Evolutionary conservation across 345 rosid genomes (phyloP), one percentile per base, ranked within the genome.

Genomic region (Turritis glabra): DNA sequence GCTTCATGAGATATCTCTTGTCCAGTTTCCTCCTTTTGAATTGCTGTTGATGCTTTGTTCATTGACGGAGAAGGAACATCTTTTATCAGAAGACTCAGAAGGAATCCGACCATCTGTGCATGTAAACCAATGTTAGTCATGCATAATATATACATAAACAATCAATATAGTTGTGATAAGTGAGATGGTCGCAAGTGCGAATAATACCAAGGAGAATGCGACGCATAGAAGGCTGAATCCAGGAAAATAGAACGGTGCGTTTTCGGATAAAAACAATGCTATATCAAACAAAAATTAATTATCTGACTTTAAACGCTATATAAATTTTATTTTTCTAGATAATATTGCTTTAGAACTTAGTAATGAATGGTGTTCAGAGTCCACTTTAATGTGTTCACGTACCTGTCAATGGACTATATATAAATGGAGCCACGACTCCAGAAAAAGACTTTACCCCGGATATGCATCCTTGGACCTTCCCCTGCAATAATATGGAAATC

Each of bases 381-480:
- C 9, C 38, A 35, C 12, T 37, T 12, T 38, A 10, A 38, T 38
- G 5, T 12, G 40, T 4, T 38, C 5, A 12, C 12, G 15, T 12
- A 38, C 98, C 92, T 75, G 98, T 89, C 27, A 93, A 77, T 71
- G 97, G 96, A 82, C 96, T 93, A 35, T 86, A 89, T 43, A 88
- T 79, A 30, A 89, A 68, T 2, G 97, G 98, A 22, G 96, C 84
- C 51, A 93, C 56, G 18, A 90, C 88, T 80, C 76, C 85, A 21
- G 89, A 93, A 8, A 89, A 71, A 46, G 97, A 90, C 53, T 59
- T 79, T 61, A 93, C 76, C 63, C 97, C 88, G 26, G 89, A 84
- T 56, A 93, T 81, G 85, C 92, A 93, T 78, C 97, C 98, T 67
- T 90, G 98, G 64, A 93, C 89, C 78, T 84, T 93, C 18, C 98